Percentiles rank a stretch among this genome's conserved stretches.
phyloP scores from a whole-genome alignment of 2,329 filamentous ascomycete genomes.

The Colletotrichum viniferum region DNA sequence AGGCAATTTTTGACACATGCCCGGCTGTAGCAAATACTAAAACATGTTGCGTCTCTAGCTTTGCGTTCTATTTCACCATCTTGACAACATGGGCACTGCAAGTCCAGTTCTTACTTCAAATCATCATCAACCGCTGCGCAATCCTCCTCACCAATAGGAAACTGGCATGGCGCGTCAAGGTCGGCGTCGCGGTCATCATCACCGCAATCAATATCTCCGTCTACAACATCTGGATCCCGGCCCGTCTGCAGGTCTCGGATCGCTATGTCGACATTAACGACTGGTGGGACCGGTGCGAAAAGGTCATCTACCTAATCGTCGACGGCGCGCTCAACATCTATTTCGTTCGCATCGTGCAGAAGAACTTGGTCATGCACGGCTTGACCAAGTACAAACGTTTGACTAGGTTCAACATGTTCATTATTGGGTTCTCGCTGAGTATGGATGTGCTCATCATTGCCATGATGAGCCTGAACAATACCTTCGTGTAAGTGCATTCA shows the following conservation, averaged over 20 bases:
- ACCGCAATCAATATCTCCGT: slow-evolving; percentile 55
- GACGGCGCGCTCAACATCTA: slow-evolving; percentile 54
- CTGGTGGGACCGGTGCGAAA: slow-evolving; percentile 58
- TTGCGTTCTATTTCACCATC: slow-evolving; percentile 21
- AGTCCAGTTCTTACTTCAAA: slow-evolving; percentile 55
- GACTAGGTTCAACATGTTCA: slow-evolving; percentile 48
- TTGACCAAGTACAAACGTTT: slow-evolving; percentile 49
- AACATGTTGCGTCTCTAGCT: too few species aligned
- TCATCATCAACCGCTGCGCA: slow-evolving; percentile 57
- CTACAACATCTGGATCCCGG: slow-evolving; percentile 59
- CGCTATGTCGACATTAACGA: slow-evolving; percentile 49
- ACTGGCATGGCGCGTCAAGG: slow-evolving; percentile 44
- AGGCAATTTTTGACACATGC: not conserved
- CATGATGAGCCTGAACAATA: slow-evolving; percentile 48
- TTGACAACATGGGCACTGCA: slow-evolving; percentile 42
- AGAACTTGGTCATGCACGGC: slow-evolving; percentile 28
- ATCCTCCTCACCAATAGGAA: slow-evolving; percentile 46
- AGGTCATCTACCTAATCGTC: slow-evolving; percentile 53
- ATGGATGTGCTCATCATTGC: slow-evolving; percentile 47
- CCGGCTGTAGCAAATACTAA: too few species aligned
- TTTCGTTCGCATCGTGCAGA: slow-evolving; percentile 41
- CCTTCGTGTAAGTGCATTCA: slow-evolving; percentile 37
- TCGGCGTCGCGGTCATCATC: slow-evolving; percentile 48
- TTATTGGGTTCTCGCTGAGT: slow-evolving; percentile 46
- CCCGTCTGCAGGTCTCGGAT: slow-evolving; percentile 46